Evolutionary conservation across 139 green algal genomes (phyloP).

Genomic region (Mesotaenium endlicherianum): DNA sequence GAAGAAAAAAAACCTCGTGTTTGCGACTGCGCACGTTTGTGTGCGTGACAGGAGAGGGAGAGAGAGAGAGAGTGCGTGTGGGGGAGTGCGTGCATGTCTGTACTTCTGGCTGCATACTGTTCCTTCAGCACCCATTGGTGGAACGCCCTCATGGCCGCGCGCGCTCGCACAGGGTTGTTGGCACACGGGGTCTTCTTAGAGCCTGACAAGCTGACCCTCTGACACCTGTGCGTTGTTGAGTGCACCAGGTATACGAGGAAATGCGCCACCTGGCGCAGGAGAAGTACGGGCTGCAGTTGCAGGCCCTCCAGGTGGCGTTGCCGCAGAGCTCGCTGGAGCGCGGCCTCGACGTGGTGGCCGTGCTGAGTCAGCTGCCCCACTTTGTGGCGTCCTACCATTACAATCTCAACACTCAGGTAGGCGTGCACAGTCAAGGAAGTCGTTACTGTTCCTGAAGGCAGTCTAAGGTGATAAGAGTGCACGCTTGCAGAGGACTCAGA

Average conservation of each 20-base stretch:
- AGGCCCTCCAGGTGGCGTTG: slow-evolving; percentile 33
- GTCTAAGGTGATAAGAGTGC: too few species aligned
- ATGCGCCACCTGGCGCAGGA: slow-evolving; percentile 45
- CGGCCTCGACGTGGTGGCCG: slow-evolving; percentile 44
- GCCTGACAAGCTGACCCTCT: neutral
- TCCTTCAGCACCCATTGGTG: too few species aligned
- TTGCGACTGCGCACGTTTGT: too few species aligned
- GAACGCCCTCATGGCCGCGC: too few species aligned
- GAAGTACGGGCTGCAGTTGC: slow-evolving; percentile 24
- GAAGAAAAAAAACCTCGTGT: too few species aligned
- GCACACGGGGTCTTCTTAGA: neutral
- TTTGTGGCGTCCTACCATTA: slow-evolving; percentile 45
- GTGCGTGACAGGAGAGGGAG: too few species aligned
- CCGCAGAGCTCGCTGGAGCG: slow-evolving; percentile 39
- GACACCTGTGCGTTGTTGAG: too few species aligned
- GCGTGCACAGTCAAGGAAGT: slow-evolving; percentile 11
- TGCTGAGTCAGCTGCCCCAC: slow-evolving; percentile 50
- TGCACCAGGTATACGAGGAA: slow-evolving; percentile 37
- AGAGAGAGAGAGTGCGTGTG: neutral
- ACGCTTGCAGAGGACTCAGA: too few species aligned
- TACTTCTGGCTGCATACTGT: too few species aligned
- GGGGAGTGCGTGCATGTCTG: too few species aligned
- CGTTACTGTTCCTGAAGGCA: too few species aligned
- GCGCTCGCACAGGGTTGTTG: too few species aligned
- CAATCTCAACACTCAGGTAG: slow-evolving; percentile 45